Base-by-base conservation (phyloP, 306 rosid genomes). In the Rosa persica region DNA sequence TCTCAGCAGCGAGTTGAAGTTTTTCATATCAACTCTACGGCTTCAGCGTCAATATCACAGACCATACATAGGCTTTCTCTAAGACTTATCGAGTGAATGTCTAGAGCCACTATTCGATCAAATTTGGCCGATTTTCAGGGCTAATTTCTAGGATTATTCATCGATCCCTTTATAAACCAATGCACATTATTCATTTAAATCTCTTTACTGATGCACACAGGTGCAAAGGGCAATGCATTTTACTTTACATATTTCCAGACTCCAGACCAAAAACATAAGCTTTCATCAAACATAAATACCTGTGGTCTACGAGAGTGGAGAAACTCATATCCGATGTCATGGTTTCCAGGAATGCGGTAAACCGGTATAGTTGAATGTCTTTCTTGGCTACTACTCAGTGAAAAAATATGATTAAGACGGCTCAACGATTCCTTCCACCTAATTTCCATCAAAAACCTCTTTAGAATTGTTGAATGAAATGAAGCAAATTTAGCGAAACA, bases 261-360 rank as follows among this genome's bases (percentile, higher is more conserved):
- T 42, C 44, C 44, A 42, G 6, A 42, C 44, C 44, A 6, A 42
- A 73, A 70, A 70, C 81, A 16, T n/a, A 34, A 8, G 65, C 68
- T 46, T 71, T 67, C n/a, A 70, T 72, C 9, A n/a, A 72, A 73
- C 23, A 42, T 49, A 46, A 70, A 67, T 85, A 89, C 98, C 94
- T 88, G 70, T 74, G 90, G 88, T 80, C 58, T 78, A 84, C 68
- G 87, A 78, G 82, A 73, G 84, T 81, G 83, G 79, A 75, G 77
- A 85, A 60, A 73, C 85, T 73, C 94, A 81, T 91, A 91, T 72
- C 98, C 98, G 78, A 91, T 84, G 81, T 93, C 97, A 86, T 91
- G 98, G 86, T 93, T 93, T 76, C 98, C 98, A 34, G 95, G 78
- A 62, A 93, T 70, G 84, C 80, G 82, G 87, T 86, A 81, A 77